Percentiles rank a stretch among this genome's conserved stretches.
These are phyloP conservation scores for Piper longum DNA, from an alignment of 164 flowering plant genomes.

Conservation along the genomic window DNA sequence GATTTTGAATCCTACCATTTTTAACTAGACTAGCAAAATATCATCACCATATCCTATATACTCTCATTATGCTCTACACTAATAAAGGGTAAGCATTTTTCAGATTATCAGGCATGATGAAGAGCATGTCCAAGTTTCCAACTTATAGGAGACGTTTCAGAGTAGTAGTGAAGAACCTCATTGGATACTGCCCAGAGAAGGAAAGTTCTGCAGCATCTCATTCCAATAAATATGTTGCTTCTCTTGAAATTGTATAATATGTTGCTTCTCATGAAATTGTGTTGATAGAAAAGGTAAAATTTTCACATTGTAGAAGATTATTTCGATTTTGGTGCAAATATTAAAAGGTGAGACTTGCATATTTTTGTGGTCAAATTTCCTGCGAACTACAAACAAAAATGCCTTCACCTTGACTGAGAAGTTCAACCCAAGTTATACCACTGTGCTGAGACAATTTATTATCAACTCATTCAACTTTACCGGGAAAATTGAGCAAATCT, in stretches of 20 bases:
- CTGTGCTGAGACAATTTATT: no score
- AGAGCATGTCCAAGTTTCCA: slow-evolving; percentile 64
- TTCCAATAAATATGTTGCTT: slow-evolving; percentile 14
- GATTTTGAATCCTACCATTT: neutral
- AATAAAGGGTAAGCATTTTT: slow-evolving; percentile 7
- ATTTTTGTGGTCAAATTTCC: no score
- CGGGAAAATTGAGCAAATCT: no score
- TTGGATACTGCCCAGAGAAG: slow-evolving; percentile 21
- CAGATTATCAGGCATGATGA: slow-evolving; percentile 65
- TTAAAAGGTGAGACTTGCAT: no score
- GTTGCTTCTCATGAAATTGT: no score
- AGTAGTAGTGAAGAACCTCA: slow-evolving; percentile 46
- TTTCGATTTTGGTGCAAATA: no score
- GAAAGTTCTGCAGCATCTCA: slow-evolving; percentile 13
- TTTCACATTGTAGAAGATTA: neutral
- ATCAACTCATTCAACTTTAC: no score
- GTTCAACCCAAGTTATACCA: no score
- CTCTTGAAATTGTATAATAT: slow-evolving; percentile 12
- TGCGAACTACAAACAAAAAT: no score
- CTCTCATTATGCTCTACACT: neutral
- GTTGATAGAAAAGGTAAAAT: neutral
- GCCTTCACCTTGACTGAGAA: no score
- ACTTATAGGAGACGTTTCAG: slow-evolving; percentile 62
- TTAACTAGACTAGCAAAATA: neutral
- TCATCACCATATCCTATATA: no score